phyloP scores from a whole-genome alignment of 176 grass and related monocot genomes.

The Miscanthus lutarioriparius region DNA sequence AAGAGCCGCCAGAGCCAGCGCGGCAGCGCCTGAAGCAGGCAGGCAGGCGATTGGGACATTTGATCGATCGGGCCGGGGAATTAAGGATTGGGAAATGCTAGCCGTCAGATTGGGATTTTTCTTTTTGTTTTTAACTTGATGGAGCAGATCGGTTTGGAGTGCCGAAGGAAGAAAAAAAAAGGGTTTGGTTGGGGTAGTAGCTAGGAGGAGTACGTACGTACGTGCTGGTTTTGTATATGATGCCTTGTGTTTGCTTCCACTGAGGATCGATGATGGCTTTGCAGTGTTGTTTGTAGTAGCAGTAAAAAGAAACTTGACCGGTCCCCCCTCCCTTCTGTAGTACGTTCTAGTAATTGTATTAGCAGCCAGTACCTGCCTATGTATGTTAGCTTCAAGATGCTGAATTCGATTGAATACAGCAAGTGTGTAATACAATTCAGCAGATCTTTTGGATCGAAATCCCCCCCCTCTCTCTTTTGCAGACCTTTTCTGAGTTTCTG shows the following conservation, averaged over 20 bases:
- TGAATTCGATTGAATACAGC: slow-evolving; percentile 26
- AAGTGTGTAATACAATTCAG: neutral
- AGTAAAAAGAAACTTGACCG: neutral
- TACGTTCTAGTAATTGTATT: neutral
- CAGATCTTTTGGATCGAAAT: neutral
- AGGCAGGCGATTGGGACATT: neutral
- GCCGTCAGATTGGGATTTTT: neutral
- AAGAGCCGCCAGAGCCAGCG: neutral
- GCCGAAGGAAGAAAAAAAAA: neutral
- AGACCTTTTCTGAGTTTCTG: neutral
- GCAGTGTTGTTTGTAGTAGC: neutral
- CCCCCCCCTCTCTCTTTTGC: neutral
- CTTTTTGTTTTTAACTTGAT: slow-evolving; percentile 23
- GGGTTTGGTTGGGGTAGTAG: slow-evolving; percentile 23
- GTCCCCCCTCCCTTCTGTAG: neutral
- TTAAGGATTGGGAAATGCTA: neutral
- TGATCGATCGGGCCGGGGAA: neutral
- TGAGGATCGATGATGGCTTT: slow-evolving; percentile 16
- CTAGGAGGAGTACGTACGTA: neutral
- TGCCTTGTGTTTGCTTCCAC: slow-evolving; percentile 10
- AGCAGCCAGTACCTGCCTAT: neutral
- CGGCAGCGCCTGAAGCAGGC: neutral
- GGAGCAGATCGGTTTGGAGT: neutral
- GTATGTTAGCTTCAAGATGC: slow-evolving; percentile 14
- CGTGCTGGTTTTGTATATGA: slow-evolving; percentile 35